Conservation (phyloP, 345 rosid species). For the Mallotus nudiflorus region DNA sequence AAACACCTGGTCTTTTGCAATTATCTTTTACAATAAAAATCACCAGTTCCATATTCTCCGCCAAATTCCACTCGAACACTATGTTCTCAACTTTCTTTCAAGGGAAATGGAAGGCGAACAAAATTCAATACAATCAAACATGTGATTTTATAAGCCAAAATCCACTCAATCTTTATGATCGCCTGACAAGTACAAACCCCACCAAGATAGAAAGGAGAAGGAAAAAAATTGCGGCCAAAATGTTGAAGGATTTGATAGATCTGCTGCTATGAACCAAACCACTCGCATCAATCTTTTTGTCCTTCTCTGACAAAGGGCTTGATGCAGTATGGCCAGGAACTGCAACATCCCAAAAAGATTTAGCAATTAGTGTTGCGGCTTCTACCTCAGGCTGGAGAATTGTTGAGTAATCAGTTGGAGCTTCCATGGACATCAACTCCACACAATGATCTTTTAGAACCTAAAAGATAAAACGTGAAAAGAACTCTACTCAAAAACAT, state of each 20-base stretch:
- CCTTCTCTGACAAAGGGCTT: conserved; percentile 26
- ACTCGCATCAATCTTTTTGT: conserved; percentile 15
- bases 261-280: conserved; percentile 19
- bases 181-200: conserved; percentile 44
- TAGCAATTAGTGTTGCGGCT: conserved; percentile 35
- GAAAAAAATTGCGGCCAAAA: conserved; percentile 48
- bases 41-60: too few relatives aligned
- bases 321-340: conserved; percentile 30
- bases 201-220: conserved; percentile 52
- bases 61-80: too few relatives aligned
- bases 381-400: conserved; percentile 65
- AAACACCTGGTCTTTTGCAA: too few relatives aligned
- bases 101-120: too few relatives aligned
- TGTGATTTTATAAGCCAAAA: not conserved
- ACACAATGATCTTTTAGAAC: conserved; percentile 78
- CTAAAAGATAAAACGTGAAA: conserved; percentile 30
- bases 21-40: too few relatives aligned
- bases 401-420: conserved; percentile 42
- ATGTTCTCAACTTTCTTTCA: too few relatives aligned
- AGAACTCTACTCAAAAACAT: not conserved
- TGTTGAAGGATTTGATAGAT: conserved; percentile 10
- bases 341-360: conserved; percentile 70
- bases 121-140: not conserved
- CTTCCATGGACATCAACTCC: conserved; percentile 79
- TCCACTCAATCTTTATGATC: conserved; percentile 18